Conservation (phyloP, 129 eudicot genomes). For the Gnaphalium uliginosum region DNA sequence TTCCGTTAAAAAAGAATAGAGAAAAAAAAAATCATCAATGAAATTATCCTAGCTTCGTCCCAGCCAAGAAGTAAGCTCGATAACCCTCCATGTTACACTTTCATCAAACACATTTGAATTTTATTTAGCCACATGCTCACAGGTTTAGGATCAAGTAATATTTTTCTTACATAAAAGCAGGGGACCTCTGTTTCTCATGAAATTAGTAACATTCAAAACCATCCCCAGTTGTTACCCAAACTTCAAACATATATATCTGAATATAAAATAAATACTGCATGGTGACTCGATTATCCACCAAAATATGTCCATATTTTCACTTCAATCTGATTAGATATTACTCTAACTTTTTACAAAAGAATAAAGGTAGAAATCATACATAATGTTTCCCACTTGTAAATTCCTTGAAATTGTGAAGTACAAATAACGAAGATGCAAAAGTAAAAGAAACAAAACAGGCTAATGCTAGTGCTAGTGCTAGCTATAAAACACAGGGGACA, state of each 20-base stretch:
- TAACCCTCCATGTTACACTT: background rate
- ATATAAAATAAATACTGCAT: slow-evolving; percentile 14
- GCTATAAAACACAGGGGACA: slow-evolving; percentile 25
- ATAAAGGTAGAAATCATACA: slow-evolving; percentile 15
- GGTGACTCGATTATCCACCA: slow-evolving; percentile 28
- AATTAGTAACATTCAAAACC: background rate
- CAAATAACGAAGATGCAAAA: slow-evolving; percentile 7
- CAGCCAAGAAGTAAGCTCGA: too few species aligned
- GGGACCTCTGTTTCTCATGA: background rate
- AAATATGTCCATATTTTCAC: slow-evolving; percentile 20
- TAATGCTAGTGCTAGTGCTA: slow-evolving; percentile 30
- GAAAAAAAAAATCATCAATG: too few species aligned
- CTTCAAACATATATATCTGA: background rate
- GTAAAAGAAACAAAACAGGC: slow-evolving; percentile 20
- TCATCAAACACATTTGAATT: background rate
- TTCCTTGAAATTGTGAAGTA: slow-evolving; percentile 14
- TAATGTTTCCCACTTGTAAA: slow-evolving; percentile 22
- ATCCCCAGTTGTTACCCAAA: slow-evolving; percentile 7
- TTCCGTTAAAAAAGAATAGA: too few species aligned
- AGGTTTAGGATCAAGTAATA: background rate
- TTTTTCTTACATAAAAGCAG: background rate
- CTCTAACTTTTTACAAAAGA: slow-evolving; percentile 20
- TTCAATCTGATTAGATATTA: slow-evolving; percentile 22
- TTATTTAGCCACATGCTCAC: background rate
- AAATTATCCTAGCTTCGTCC: too few species aligned